A percentile compares a stretch with the other conserved stretches of the same genome.
These are phyloP conservation scores for Pythium rishiriense DNA, from an alignment of 352 stramenopile species.

Conservation along the genomic window DNA sequence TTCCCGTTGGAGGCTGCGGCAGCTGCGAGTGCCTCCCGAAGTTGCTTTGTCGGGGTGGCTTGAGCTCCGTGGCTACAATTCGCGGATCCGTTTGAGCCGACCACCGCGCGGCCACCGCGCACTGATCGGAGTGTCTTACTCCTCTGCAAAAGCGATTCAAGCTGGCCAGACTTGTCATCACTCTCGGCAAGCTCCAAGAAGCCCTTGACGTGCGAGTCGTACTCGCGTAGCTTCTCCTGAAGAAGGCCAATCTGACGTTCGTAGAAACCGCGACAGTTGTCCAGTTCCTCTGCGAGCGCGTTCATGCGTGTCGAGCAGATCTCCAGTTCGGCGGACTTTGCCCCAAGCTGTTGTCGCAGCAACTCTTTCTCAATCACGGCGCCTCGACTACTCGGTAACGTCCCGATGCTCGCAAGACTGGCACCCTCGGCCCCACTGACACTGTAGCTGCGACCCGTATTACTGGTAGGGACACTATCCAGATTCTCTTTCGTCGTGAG, in stretches of 20 bases:
- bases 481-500: constrained; percentile 4
- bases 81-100: background rate
- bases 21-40: constrained; percentile 18
- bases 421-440: constrained; percentile 13
- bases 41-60: constrained; percentile 18
- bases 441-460: background rate
- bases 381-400: constrained; percentile 2
- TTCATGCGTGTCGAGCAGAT: constrained; percentile 46
- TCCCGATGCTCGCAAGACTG: background rate
- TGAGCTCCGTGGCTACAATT: constrained; percentile 7
- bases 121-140: constrained; percentile 63
- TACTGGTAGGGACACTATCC: background rate
- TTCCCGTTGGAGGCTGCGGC: constrained; percentile 12
- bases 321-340: constrained; percentile 48
- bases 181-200: constrained; percentile 50
- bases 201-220: constrained; percentile 43
- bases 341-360: constrained; percentile 50
- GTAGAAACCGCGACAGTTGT: constrained; percentile 56
- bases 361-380: constrained; percentile 42
- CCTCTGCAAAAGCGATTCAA: constrained; percentile 53
- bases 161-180: constrained; percentile 40
- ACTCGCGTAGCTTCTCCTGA: constrained; percentile 51
- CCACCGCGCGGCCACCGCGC: constrained; percentile 40
- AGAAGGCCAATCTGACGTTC: constrained; percentile 46
- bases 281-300: constrained; percentile 46